A percentile compares a stretch with the other conserved stretches of the same genome.
Conservation (phyloP, 2,329 filamentous ascomycete genomes). For the Fusarium abutilonis region DNA sequence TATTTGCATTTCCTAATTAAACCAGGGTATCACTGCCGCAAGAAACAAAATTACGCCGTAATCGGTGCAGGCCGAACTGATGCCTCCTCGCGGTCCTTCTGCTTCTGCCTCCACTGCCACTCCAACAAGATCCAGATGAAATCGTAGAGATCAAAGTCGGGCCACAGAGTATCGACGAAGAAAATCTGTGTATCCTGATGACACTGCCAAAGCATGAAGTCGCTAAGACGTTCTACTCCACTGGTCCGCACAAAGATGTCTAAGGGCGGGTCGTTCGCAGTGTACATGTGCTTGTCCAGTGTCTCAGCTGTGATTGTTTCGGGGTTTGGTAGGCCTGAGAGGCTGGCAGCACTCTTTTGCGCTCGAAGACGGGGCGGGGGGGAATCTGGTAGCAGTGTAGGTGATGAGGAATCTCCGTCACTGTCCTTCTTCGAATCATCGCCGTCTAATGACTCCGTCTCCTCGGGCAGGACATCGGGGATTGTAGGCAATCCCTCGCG, state of each 20-base stretch:
- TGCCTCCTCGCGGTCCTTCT: constrained; percentile 62
- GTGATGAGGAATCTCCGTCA: constrained; percentile 68
- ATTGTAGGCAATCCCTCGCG: constrained; percentile 61
- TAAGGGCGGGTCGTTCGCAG: constrained; percentile 82
- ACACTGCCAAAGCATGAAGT: constrained; percentile 99
- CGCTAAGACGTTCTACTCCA: constrained; percentile 89
- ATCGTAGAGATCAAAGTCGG: constrained; percentile 92
- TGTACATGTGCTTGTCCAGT: constrained; percentile 87
- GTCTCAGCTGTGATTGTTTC: constrained; percentile 88
- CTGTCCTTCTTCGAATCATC: constrained; percentile 55
- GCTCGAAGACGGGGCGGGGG: constrained; percentile 54
- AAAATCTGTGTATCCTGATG: constrained; percentile 92
- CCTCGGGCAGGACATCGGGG: constrained; percentile 59
- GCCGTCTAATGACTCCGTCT: constrained; percentile 55
- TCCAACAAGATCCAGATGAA: constrained; percentile 93
- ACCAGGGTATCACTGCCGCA: constrained; percentile 38
- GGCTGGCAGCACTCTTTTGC: constrained; percentile 48
- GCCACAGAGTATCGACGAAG: constrained; percentile 93
- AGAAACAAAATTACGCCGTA: constrained; percentile 41
- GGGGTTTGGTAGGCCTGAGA: constrained; percentile 70
- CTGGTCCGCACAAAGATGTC: constrained; percentile 93
- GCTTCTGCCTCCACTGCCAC: constrained; percentile 78
- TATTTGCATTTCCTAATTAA: constrained; percentile 25
- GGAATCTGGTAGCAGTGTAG: constrained; percentile 66
- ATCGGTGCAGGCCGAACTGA: constrained; percentile 48